A percentile compares a stretch with the other conserved stretches of the same genome.
Conservation (phyloP, 192 early-diverging fungal species). For the Rhizoclosmatium sp. region DNA sequence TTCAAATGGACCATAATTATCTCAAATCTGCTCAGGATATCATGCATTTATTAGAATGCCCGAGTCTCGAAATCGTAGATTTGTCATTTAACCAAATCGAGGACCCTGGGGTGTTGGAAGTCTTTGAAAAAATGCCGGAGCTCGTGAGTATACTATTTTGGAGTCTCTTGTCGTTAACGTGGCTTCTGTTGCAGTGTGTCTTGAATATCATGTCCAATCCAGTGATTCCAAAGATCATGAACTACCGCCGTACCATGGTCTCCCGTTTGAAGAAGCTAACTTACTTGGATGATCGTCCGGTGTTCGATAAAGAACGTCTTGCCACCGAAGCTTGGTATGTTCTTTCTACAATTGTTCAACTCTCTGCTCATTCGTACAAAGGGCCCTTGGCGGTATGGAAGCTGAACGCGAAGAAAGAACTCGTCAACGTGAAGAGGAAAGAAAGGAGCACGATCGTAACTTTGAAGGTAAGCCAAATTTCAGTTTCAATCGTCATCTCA, state of each 20-base stretch:
- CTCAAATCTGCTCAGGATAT: constrained; percentile 54
- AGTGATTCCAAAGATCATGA: constrained; percentile 60
- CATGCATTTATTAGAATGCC: constrained; percentile 45
- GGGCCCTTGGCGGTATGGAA: constrained; percentile 53
- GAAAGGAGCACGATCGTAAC: constrained; percentile 55
- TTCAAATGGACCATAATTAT: constrained; percentile 63
- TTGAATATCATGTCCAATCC: constrained; percentile 68
- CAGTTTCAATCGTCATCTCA: neutral
- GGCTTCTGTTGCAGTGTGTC: constrained; percentile 51
- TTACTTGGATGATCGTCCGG: constrained; percentile 68
- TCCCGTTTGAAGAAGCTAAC: constrained; percentile 51
- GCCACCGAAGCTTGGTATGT: constrained; percentile 62
- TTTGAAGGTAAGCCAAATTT: constrained; percentile 56
- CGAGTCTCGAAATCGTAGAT: constrained; percentile 58
- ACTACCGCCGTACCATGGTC: constrained; percentile 62
- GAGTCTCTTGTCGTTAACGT: constrained; percentile 3
- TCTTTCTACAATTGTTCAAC: constrained; percentile 2
- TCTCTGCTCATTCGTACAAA: constrained; percentile 13
- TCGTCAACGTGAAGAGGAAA: constrained; percentile 57
- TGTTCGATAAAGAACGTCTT: constrained; percentile 67
- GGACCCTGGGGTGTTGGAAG: constrained; percentile 58
- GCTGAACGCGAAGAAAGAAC: constrained; percentile 59
- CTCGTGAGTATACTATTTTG: constrained; percentile 47
- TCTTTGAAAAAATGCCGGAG: constrained; percentile 60
- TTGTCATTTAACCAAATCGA: constrained; percentile 64